Percentiles rank a stretch among this genome's conserved stretches.
Conservation (phyloP, 495 filamentous ascomycete species). For the Durotheca rogersii region DNA sequence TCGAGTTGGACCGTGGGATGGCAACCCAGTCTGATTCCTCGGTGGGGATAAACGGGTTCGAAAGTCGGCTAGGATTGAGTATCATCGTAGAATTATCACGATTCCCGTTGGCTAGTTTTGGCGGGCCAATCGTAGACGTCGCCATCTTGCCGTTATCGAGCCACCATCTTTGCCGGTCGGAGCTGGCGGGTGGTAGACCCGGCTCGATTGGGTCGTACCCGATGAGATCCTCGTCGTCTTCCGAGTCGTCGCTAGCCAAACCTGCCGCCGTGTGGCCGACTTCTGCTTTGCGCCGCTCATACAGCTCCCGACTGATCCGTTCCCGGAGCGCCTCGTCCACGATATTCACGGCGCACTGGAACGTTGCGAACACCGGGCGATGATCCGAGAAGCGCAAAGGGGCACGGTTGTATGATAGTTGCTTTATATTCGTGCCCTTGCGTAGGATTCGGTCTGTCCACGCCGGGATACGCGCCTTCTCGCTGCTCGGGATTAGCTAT, state of each 20-base stretch:
- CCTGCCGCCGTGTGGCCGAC: conserved; percentile 51
- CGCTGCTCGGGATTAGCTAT: conserved; percentile 49
- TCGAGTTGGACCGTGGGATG: conserved; percentile 50
- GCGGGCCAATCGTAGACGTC: conserved; percentile 67
- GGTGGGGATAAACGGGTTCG: conserved; percentile 76
- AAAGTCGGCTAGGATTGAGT: conserved; percentile 68
- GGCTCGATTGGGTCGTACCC: conserved; percentile 74
- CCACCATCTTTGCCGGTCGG: conserved; percentile 92
- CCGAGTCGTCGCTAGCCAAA: conserved; percentile 55
- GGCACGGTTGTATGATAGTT: conserved; percentile 75
- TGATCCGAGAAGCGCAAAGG: conserved; percentile 89
- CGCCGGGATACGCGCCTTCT: conserved; percentile 91
- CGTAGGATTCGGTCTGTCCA: conserved; percentile 95
- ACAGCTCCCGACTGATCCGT: conserved; percentile 67
- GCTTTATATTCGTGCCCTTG: conserved; percentile 79
- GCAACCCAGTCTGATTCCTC: conserved; percentile 78
- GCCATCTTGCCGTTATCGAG: conserved; percentile 80
- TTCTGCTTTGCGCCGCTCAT: conserved; percentile 63
- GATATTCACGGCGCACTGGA: conserved; percentile 77
- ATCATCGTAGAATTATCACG: conserved; percentile 46
- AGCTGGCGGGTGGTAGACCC: conserved; percentile 84
- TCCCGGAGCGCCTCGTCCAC: conserved; percentile 73
- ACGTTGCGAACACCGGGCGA: conserved; percentile 85
- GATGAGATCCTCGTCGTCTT: conserved; percentile 69
- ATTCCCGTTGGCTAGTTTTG: conserved; percentile 47